phyloP scores from a whole-genome alignment of 768 basidiomycete species.

The Trametes sanguinea region DNA sequence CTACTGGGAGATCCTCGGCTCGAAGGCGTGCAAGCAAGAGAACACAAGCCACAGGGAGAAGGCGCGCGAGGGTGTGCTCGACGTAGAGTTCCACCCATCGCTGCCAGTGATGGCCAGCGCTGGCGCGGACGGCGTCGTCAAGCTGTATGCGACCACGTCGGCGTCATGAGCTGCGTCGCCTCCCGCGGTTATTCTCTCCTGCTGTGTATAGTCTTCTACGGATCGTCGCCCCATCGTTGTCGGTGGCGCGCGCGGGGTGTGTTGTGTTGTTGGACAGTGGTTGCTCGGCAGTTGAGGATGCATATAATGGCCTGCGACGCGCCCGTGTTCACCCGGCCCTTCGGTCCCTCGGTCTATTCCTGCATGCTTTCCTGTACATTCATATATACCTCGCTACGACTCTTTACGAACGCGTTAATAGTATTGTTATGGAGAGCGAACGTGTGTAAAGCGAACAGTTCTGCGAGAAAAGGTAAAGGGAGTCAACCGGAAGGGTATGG shows the following conservation, averaged over 20 bases:
- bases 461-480: not conserved
- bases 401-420: conserved; percentile 27
- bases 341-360: conserved; percentile 18
- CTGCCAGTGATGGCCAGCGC: conserved; percentile 89
- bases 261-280: conserved; percentile 4
- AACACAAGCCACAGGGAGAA: conserved; percentile 87
- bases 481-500: conserved; percentile 30
- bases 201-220: not conserved
- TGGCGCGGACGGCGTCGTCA: conserved; percentile 94
- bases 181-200: not conserved
- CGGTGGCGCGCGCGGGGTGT: not conserved
- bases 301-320: conserved; percentile 4
- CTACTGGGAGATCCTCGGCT: conserved; percentile 89
- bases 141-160: conserved; percentile 79
- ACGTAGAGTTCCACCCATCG: conserved; percentile 81
- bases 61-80: conserved; percentile 87
- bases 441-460: not conserved
- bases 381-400: conserved; percentile 34
- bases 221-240: not conserved
- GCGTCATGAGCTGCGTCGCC: conserved; percentile 49
- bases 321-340: not conserved
- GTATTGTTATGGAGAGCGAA: conserved; percentile 22
- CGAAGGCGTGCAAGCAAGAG: conserved; percentile 85
- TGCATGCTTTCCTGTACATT: conserved; percentile 27
- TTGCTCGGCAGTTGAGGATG: not conserved